phyloP scores from a whole-genome alignment of 495 filamentous ascomycete genomes.

The Tetracladium marchalianum region DNA sequence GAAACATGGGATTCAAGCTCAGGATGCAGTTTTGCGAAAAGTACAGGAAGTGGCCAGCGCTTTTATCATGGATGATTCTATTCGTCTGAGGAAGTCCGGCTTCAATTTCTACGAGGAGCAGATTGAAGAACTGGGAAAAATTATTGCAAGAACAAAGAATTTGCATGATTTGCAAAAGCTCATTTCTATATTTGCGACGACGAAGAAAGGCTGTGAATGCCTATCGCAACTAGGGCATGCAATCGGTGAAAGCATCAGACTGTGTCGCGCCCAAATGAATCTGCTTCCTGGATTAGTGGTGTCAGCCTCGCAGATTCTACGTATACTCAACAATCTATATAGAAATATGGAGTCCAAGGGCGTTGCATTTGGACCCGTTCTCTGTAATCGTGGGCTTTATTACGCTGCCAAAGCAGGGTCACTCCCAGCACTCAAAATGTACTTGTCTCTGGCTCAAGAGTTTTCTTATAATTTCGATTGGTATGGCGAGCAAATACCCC shows the following conservation, averaged over 20 bases:
- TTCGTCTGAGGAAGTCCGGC: conserved; percentile 1
- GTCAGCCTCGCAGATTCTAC: neutral
- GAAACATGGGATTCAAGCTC: neutral
- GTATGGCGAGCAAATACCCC: no score
- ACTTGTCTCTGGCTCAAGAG: neutral
- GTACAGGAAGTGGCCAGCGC: conserved; percentile 1
- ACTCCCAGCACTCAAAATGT: conserved; percentile 2
- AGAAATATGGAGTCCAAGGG: conserved; percentile 11
- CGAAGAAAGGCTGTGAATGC: conserved; percentile 10
- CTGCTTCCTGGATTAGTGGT: neutral
- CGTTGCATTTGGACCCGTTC: neutral
- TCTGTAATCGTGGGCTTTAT: conserved; percentile 9
- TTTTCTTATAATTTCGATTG: no score
- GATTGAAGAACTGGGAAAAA: neutral
- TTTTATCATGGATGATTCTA: neutral
- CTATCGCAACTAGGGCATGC: neutral
- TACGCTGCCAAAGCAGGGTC: conserved; percentile 4
- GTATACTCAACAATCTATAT: conserved; percentile 9
- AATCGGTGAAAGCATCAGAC: neutral
- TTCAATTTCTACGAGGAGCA: neutral
- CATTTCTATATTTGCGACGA: conserved; percentile 10
- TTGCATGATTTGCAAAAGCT: neutral
- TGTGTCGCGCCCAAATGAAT: neutral
- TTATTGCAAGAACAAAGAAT: no score
- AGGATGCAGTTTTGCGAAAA: conserved; percentile 3